Conservation (phyloP, 169 alveolate species). For the Plasmodium yoelii region DNA sequence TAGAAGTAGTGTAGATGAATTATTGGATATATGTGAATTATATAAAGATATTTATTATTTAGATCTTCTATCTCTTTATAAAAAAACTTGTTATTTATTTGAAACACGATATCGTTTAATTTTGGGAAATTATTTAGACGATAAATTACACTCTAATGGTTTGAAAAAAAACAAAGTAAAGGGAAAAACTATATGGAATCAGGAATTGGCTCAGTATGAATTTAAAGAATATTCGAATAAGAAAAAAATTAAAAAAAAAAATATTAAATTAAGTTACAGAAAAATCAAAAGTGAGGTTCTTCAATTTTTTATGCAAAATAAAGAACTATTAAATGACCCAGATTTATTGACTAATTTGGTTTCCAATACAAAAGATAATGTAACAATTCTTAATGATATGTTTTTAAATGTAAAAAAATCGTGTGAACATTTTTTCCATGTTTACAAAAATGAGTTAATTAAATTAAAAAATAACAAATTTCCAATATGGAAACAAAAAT, state of each 20-base stretch:
- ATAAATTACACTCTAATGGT: background rate
- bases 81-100: background rate
- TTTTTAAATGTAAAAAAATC: background rate
- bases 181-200: background rate
- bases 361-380: background rate
- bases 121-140: background rate
- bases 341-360: too few relatives aligned
- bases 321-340: background rate
- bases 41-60: conserved; percentile 31
- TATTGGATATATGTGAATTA: background rate
- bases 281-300: background rate
- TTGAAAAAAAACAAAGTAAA: conserved; percentile 1
- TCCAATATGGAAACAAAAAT: background rate
- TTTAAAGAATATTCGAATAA: too few relatives aligned
- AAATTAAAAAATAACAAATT: conserved; percentile 20
- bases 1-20: background rate
- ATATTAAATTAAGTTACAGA: background rate
- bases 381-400: background rate
- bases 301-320: background rate
- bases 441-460: conserved; percentile 2
- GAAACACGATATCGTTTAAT: background rate
- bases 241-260: too few relatives aligned
- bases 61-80: conserved; percentile 6
- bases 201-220: too few relatives aligned
- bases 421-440: background rate